Evolutionary conservation across 441 rosid genomes (phyloP).

Genomic region (Euphorbia neoarborescens): DNA sequence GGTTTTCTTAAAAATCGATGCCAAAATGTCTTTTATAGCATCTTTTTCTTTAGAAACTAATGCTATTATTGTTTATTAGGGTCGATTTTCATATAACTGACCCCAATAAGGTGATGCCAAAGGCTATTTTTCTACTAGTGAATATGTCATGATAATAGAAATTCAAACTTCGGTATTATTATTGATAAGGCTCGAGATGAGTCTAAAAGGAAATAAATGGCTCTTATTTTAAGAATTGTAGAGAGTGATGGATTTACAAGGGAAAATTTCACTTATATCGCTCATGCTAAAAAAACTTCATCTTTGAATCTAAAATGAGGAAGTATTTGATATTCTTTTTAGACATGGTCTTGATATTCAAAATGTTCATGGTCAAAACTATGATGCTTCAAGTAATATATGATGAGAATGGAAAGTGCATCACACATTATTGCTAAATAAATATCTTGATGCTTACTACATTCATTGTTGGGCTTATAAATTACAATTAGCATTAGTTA

Average conservation of each 20-base stretch:
- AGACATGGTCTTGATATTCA: not conserved
- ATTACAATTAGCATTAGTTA: not conserved
- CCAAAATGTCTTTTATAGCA: no score
- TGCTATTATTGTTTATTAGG: no score
- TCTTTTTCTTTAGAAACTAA: no score
- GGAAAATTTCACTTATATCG: not conserved
- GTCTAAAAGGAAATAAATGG: not conserved
- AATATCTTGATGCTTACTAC: not conserved
- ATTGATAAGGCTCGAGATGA: not conserved
- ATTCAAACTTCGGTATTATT: not conserved
- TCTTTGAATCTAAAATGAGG: not conserved
- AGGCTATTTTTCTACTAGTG: no score
- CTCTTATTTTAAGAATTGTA: not conserved
- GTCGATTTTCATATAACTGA: no score
- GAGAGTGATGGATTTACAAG: not conserved
- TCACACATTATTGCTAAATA: not conserved
- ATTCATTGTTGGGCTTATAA: slow-evolving; percentile 8
- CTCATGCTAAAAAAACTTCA: not conserved
- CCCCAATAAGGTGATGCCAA: no score
- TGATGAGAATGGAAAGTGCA: not conserved
- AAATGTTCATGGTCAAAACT: no score
- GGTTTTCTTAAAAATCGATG: no score
- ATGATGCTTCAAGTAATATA: no score
- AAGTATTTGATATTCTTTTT: not conserved
- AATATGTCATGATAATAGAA: not conserved